phyloP scores from a whole-genome alignment of 1,284 basidiomycete genomes.

The Mycena sp. region DNA sequence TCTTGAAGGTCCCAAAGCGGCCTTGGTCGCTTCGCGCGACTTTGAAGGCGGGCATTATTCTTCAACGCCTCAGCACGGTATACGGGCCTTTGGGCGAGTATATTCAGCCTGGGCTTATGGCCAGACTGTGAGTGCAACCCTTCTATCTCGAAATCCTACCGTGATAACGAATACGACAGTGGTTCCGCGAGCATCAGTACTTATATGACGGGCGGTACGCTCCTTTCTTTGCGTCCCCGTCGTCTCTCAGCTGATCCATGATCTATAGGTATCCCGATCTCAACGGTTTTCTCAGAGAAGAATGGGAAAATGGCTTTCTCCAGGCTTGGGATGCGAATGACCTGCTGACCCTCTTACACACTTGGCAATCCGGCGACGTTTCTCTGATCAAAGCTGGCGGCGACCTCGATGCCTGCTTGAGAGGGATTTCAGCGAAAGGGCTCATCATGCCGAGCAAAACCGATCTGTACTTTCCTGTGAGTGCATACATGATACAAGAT shows the following conservation, averaged over 20 bases:
- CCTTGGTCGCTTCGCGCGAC: constrained; percentile 62
- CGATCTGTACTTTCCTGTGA: constrained; percentile 64
- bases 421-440: constrained; percentile 57
- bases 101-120: constrained; percentile 63
- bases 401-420: constrained; percentile 51
- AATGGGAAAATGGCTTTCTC: too few relatives aligned
- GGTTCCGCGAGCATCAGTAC: constrained; percentile 65
- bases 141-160: too few relatives aligned
- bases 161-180: constrained; percentile 31
- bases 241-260: too few relatives aligned
- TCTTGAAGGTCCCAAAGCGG: constrained; percentile 69
- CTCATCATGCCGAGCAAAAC: constrained; percentile 69
- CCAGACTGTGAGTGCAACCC: too few relatives aligned
- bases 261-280: too few relatives aligned
- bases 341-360: constrained; percentile 55
- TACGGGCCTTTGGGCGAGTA: constrained; percentile 64
- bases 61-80: constrained; percentile 54
- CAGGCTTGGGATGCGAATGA: constrained; percentile 65
- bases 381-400: constrained; percentile 51
- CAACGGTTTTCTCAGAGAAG: too few relatives aligned
- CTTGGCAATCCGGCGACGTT: constrained; percentile 64
- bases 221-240: too few relatives aligned
- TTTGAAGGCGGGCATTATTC: constrained; percentile 66
- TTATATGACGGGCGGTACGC: constrained; percentile 32
- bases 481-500: background rate